phyloP scores from a whole-genome alignment of 306 rosid species.

The Geum urbanum region DNA sequence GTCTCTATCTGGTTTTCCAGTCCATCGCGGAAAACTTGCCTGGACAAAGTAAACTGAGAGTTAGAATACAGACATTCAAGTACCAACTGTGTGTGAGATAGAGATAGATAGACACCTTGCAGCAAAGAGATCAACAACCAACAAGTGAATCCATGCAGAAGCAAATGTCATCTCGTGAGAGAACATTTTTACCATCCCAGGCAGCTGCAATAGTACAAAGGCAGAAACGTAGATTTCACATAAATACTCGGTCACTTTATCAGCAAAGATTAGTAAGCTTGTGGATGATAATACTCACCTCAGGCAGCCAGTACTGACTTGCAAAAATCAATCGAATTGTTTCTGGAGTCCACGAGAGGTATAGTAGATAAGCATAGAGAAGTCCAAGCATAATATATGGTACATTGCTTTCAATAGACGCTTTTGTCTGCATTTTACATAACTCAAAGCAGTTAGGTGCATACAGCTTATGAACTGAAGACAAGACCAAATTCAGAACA shows the following conservation, averaged over 20 bases:
- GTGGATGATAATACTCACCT: conserved; percentile 48
- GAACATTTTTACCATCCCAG: conserved; percentile 81
- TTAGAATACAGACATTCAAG: not conserved
- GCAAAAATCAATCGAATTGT: conserved; percentile 64
- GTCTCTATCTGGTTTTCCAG: conserved; percentile 68
- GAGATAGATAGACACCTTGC: conserved; percentile 59
- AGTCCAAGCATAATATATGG: conserved; percentile 70
- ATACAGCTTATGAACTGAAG: not conserved
- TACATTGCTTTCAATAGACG: conserved; percentile 59
- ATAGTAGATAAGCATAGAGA: conserved; percentile 82
- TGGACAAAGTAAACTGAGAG: conserved; percentile 29
- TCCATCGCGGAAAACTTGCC: conserved; percentile 80
- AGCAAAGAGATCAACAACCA: conserved; percentile 88
- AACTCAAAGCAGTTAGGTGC: conserved; percentile 24
- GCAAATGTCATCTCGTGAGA: conserved; percentile 84
- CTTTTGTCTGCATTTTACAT: conserved; percentile 59
- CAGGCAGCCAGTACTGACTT: conserved; percentile 80
- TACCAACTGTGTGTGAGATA: not conserved
- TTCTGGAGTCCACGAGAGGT: conserved; percentile 92
- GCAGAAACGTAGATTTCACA: not conserved
- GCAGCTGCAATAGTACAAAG: conserved; percentile 48
- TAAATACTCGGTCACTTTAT: not conserved
- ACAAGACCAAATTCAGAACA: not conserved
- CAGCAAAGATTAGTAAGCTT: conserved; percentile 13
- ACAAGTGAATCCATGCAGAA: conserved; percentile 95